A percentile compares a stretch with the other conserved stretches of the same genome.
Evolutionary conservation across 805 yeast genomes (phyloP).

Genomic region (Saccharomycopsis fibuligera): DNA sequence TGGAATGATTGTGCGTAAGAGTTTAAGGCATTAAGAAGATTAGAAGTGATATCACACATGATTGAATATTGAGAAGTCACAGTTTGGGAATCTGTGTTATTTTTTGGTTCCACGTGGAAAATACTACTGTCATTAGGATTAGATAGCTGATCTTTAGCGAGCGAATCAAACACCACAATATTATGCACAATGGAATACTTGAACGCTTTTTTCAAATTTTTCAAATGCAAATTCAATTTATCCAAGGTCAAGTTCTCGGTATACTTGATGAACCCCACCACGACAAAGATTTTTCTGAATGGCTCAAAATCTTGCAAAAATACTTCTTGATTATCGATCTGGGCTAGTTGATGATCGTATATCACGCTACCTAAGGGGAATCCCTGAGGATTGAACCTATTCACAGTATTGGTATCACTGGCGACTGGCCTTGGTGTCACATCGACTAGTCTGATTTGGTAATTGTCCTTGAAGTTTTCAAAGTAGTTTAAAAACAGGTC

Average conservation of each 20-base stretch:
- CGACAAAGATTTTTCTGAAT: slow-evolving; percentile 67
- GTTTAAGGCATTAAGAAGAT: slow-evolving; percentile 58
- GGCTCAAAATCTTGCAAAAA: slow-evolving; percentile 88
- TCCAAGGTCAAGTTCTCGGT: slow-evolving; percentile 23
- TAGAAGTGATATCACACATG: slow-evolving; percentile 64
- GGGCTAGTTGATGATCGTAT: slow-evolving; percentile 45
- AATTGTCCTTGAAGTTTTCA: slow-evolving; percentile 29
- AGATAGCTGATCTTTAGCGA: background rate
- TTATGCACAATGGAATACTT: slow-evolving; percentile 52
- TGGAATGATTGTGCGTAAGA: slow-evolving; percentile 66
- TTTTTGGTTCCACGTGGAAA: slow-evolving; percentile 25
- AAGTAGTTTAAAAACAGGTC: slow-evolving; percentile 30
- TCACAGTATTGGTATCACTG: slow-evolving; percentile 16
- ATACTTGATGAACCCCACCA: slow-evolving; percentile 41
- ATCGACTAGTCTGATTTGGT: slow-evolving; percentile 70
- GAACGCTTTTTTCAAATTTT: slow-evolving; percentile 38
- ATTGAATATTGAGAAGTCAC: slow-evolving; percentile 48
- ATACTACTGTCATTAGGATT: slow-evolving; percentile 17
- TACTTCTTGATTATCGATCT: slow-evolving; percentile 49
- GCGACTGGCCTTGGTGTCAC: slow-evolving; percentile 49
- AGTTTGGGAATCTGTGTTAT: slow-evolving; percentile 29
- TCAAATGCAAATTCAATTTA: slow-evolving; percentile 27
- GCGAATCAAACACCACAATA: slow-evolving; percentile 48
- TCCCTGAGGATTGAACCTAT: slow-evolving; percentile 73
- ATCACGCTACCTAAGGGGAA: slow-evolving; percentile 73